Evolutionary conservation across 768 basidiomycete genomes (phyloP).

Genomic region (Russula ochroleuca): DNA sequence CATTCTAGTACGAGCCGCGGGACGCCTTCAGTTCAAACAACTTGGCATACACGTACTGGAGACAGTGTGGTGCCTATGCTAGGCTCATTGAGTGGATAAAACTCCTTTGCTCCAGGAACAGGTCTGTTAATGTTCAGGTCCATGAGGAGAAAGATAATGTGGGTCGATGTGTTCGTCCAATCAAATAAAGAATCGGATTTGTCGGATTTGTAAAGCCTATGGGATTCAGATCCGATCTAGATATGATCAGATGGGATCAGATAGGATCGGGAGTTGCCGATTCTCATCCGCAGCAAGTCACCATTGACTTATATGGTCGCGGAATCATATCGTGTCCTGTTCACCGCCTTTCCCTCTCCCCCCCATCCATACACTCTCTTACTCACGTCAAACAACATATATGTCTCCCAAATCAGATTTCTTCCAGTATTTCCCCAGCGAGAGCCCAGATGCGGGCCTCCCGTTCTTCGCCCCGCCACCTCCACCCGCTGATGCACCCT

Average conservation of each 20-base stretch:
- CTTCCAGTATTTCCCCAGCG: not conserved
- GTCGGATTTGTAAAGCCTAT: no score
- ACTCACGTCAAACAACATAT: not conserved
- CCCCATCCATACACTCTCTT: not conserved
- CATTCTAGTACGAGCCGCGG: slow-evolving; percentile 7
- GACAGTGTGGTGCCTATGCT: slow-evolving; percentile 44
- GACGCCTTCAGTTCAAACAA: not conserved
- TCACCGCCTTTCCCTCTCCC: not conserved
- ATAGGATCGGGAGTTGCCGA: not conserved
- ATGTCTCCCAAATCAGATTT: not conserved
- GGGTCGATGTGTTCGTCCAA: no score
- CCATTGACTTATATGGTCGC: not conserved
- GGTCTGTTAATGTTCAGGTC: slow-evolving; percentile 40
- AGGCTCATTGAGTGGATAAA: slow-evolving; percentile 58
- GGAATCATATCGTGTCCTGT: not conserved
- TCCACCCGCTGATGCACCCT: not conserved
- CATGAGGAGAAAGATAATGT: not conserved
- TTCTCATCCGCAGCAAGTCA: not conserved
- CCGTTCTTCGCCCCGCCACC: not conserved
- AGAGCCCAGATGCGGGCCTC: not conserved
- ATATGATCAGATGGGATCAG: no score
- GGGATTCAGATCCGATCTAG: no score
- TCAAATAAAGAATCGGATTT: no score
- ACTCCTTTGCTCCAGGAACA: slow-evolving; percentile 50
- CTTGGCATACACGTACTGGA: slow-evolving; percentile 29